Evolutionary conservation across 2,329 filamentous ascomycete species (phyloP), one percentile per base, ranked within the genome.

Genomic region (Colletotrichum eremochloae): DNA sequence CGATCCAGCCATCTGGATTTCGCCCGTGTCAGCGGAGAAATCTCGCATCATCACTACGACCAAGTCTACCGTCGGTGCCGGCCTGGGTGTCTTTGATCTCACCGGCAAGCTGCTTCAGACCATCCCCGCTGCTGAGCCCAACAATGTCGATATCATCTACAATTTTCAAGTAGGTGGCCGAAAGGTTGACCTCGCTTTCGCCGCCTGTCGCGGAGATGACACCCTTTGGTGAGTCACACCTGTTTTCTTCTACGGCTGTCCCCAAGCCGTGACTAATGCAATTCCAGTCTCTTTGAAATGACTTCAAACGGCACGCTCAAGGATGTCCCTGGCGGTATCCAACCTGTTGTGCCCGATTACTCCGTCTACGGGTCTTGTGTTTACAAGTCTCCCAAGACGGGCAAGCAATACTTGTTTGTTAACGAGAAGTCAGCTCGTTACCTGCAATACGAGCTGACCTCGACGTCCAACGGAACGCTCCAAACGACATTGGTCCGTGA

Each of bases 91-190:
- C 0, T 88, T 86, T 44, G 84, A 88, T 66, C 76, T 88, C 1
- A 77, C 79, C 11, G 86, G 87, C 0, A 86, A 84, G 36, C 77
- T 85, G 2, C 69, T 88, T 0, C 86, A 88, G 75, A 80, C 81
- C 4, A 78, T 86, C 8, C 69, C 77, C 0, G 86, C 86, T 0
- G 81, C 80, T 1, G 80, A 88, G 66, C 87, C 87, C 0, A 87
- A 88, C 72, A 88, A 89, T 48, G 86, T 88, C 0, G 87, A 89
- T 63, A 81, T 88, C 36, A 86, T 89, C 53, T 88, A 87, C 65
- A 81, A 81, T 12, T 85, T 89, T 58, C 75, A 81, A 5, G 79
- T 82, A 0, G 86, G 85, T 1, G 77, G 82, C 20, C 80, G 83
- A 3, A 84, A 76, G 1, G 78, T 86, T 1, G 86, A 89, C 74